Evolutionary conservation across 768 basidiomycete genomes (phyloP), one percentile per base, ranked within the genome.

Genomic region (Termitomyces sp.): DNA sequence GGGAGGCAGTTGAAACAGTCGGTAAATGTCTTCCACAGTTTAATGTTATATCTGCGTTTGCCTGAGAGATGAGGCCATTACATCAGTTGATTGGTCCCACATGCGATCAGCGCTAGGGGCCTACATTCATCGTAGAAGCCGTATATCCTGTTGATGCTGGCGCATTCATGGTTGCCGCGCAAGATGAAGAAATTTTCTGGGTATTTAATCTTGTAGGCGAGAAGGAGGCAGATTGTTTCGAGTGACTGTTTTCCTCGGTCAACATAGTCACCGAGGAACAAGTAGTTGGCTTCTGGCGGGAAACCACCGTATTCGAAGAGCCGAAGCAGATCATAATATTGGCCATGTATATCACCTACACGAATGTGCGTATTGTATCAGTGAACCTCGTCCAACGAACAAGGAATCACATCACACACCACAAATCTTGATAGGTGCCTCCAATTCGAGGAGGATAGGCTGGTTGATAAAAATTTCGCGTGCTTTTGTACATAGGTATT

Each of bases 141-240:
- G 75, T 99, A 99, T 76, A 99, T 98, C 73, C 96, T 83, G 80
- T 98, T 99, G 79, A 99, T 98, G 73, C 92, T 94, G 63, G 96
- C 96, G 71, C 96, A 97, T 76, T 99, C 96, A 75, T 99, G 96
- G 77, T 99, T 99, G 66, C 96, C 96, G 67, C 96, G 81, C 61
- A 99, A 84, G 73, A 99, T 95, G 80, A 99, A 99, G 80, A 99
- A 99, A 81, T 99, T 99, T 85, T 99, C 96, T 53, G 96, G 96
- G 80, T 98, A 99, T 83, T 98, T 99, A 82, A 96, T 96, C 84
- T 99, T 99, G 90, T 99, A 99, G 47, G 96, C 95, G 64, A 99
- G 86, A 59, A 99, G 82, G 47, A 99, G 86, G 72, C 96, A 98
- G 72, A 99, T 99, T n/a, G 96, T 99, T 78, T 99, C 96, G 68